These are phyloP conservation scores for Pseudogymnoascus sp. DNA, from an alignment of 2,329 filamentous ascomycete species.

Conservation along the genomic window DNA sequence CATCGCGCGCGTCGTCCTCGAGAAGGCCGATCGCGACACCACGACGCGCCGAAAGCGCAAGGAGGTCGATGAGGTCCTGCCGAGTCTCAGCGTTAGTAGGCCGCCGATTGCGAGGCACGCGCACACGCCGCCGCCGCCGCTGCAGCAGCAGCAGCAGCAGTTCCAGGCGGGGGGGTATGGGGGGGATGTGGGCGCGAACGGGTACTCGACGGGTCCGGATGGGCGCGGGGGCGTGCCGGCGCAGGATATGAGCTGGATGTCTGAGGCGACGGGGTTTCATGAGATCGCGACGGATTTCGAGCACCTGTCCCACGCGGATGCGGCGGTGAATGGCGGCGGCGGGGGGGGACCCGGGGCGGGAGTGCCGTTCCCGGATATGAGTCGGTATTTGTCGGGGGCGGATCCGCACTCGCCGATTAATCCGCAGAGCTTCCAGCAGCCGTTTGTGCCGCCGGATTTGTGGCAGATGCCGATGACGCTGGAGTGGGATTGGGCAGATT, in stretches of 20 bases:
- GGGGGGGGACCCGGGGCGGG: neutral
- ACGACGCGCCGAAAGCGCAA: slow-evolving; percentile 69
- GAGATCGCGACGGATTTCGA: neutral
- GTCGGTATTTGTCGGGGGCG: neutral
- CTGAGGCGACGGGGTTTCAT: neutral
- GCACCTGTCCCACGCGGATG: neutral
- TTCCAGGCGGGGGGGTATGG: neutral
- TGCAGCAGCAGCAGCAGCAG: no score
- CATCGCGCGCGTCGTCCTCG: slow-evolving; percentile 82
- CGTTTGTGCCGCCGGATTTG: slow-evolving; percentile 83
- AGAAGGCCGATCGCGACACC: slow-evolving; percentile 79
- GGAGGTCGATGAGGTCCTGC: slow-evolving; percentile 41
- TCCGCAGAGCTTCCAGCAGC: slow-evolving; percentile 60
- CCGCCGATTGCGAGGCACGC: neutral
- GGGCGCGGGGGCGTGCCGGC: neutral
- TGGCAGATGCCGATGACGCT: slow-evolving; percentile 95
- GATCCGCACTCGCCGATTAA: neutral
- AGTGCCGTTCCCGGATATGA: neutral
- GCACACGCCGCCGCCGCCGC: neutral
- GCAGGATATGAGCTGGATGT: neutral
- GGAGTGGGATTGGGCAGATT: slow-evolving; percentile 78
- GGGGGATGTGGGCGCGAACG: neutral
- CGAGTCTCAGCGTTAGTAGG: neutral
- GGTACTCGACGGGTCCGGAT: neutral
- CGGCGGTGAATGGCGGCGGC: neutral